phyloP scores from a whole-genome alignment of 805 yeast genomes.

The Barnettozyma sp. region DNA sequence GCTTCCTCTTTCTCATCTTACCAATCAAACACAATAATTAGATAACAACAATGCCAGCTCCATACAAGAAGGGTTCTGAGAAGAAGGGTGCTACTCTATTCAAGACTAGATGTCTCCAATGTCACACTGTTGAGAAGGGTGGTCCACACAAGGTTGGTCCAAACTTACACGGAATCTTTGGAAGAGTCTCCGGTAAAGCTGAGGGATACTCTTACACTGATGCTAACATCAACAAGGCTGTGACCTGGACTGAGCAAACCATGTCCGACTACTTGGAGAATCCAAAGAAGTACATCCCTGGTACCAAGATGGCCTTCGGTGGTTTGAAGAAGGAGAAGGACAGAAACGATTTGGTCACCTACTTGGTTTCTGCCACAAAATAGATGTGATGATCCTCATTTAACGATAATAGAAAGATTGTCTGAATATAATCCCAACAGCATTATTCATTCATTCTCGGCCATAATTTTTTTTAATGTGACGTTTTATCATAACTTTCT shows the following conservation, averaged over 20 bases:
- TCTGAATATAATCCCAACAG: too few species aligned
- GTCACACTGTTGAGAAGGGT: constrained; percentile 94
- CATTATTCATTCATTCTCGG: too few species aligned
- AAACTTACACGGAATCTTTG: constrained; percentile 90
- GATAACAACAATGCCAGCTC: constrained; percentile 26
- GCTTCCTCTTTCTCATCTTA: too few species aligned
- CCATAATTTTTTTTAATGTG: too few species aligned
- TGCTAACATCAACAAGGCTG: constrained; percentile 96
- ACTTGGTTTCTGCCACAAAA: constrained; percentile 54
- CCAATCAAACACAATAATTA: too few species aligned
- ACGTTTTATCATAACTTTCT: not conserved
- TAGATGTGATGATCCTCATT: constrained; percentile 25
- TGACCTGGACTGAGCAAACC: constrained; percentile 78
- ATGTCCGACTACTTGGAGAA: constrained; percentile 94
- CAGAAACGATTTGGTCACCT: constrained; percentile 93
- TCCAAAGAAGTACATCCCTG: constrained; percentile 99
- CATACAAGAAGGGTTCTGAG: constrained; percentile 48
- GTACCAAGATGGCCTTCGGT: constrained; percentile 99
- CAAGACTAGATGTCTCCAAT: constrained; percentile 98
- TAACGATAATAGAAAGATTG: not conserved
- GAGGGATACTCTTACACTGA: constrained; percentile 95
- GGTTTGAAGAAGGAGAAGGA: constrained; percentile 99
- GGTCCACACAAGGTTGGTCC: constrained; percentile 99
- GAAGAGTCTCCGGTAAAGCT: constrained; percentile 89
- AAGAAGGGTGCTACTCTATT: constrained; percentile 97